Conservation (phyloP, 306 rosid species). For the Arachis stenosperma region DNA sequence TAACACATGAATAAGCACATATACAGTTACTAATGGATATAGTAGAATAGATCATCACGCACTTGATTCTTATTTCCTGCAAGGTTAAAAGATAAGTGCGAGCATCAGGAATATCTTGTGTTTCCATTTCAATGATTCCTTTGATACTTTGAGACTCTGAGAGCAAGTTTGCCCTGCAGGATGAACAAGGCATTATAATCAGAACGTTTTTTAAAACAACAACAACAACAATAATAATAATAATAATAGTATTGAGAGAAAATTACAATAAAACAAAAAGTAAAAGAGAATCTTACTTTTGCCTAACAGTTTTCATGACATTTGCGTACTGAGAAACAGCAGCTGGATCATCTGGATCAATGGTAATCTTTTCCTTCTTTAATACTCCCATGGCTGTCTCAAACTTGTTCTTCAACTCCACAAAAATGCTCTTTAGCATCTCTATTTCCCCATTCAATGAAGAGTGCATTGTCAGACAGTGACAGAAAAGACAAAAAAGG, state of each 20-base stretch:
- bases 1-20: conserved; percentile 20
- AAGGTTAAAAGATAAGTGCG: conserved; percentile 77
- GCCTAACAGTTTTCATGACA: conserved; percentile 85
- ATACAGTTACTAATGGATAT: conserved; percentile 30
- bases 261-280: conserved; percentile 19
- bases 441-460: conserved; percentile 53
- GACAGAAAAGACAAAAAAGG: neutral
- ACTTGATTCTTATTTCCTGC: conserved; percentile 86
- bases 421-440: conserved; percentile 82
- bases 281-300: conserved; percentile 68
- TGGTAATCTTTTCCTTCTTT: conserved; percentile 87
- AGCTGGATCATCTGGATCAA: conserved; percentile 84
- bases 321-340: conserved; percentile 82
- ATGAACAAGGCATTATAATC: conserved; percentile 32
- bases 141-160: conserved; percentile 71
- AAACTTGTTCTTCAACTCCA: conserved; percentile 81
- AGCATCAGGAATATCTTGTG: conserved; percentile 89
- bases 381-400: conserved; percentile 77
- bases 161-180: conserved; percentile 70
- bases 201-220: neutral
- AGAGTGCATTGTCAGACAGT: conserved; percentile 39
- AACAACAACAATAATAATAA: neutral
- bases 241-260: neutral
- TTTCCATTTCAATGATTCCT: conserved; percentile 56
- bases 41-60: conserved; percentile 38